Evolutionary conservation across 2,329 filamentous ascomycete genomes (phyloP).

Genomic region (Talaromyces verruculosus): DNA sequence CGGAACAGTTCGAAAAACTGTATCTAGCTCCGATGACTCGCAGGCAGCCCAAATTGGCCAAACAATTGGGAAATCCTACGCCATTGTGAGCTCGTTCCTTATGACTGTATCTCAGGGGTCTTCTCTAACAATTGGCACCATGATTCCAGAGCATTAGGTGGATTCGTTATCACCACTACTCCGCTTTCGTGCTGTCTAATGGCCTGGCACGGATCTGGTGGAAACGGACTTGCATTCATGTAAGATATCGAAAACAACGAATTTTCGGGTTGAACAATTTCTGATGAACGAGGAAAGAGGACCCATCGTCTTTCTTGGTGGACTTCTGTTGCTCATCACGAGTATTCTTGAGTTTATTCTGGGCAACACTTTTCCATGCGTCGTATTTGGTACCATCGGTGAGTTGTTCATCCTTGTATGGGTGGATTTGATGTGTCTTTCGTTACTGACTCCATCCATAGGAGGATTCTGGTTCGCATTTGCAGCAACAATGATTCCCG

Average conservation of each 20-base stretch:
- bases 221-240: constrained; percentile 12
- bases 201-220: constrained; percentile 52
- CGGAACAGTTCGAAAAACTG: constrained; percentile 56
- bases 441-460: constrained; percentile 16
- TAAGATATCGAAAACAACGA: not conserved
- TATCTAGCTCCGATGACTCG: constrained; percentile 44
- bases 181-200: constrained; percentile 54
- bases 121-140: not conserved
- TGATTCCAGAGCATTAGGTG: constrained; percentile 50
- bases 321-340: constrained; percentile 54
- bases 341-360: constrained; percentile 59
- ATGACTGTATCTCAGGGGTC: not conserved
- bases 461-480: constrained; percentile 58
- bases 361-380: constrained; percentile 60
- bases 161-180: constrained; percentile 53
- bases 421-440: not conserved
- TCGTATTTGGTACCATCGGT: constrained; percentile 58
- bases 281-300: constrained; percentile 3
- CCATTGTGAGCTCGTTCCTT: constrained; percentile 26
- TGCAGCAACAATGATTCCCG: constrained; percentile 56
- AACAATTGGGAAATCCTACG: constrained; percentile 32
- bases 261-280: not conserved
- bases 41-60: constrained; percentile 7
- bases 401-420: constrained; percentile 24
- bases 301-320: constrained; percentile 36